These are phyloP conservation scores for Erodium moschatum DNA, from an alignment of 441 rosid genomes.

Conservation along the genomic window DNA sequence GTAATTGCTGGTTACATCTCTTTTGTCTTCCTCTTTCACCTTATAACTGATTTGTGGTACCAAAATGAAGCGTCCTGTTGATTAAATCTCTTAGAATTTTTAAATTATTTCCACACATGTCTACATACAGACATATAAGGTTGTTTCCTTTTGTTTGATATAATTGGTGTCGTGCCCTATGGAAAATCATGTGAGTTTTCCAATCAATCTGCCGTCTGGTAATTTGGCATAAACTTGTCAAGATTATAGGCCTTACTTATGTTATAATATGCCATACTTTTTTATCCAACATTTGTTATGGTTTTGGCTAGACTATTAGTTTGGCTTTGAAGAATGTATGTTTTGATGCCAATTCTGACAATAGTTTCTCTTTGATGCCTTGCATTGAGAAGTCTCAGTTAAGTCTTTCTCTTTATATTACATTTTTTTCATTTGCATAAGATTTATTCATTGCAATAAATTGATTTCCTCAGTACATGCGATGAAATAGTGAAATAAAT, in stretches of 20 bases:
- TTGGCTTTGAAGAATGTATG: too few species aligned
- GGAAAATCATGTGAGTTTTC: not conserved
- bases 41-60: not conserved
- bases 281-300: not conserved
- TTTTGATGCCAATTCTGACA: too few species aligned
- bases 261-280: not conserved
- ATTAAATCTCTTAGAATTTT: not conserved
- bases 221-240: not conserved
- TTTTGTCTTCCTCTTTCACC: too few species aligned
- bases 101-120: not conserved
- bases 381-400: too few species aligned
- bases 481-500: too few species aligned
- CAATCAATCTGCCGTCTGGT: not conserved
- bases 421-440: too few species aligned
- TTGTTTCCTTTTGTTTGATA: not conserved
- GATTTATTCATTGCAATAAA: too few species aligned
- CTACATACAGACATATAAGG: not conserved
- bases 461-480: too few species aligned
- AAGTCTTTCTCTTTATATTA: too few species aligned
- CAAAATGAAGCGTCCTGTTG: not conserved
- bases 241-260: not conserved
- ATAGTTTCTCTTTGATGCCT: too few species aligned
- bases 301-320: not conserved
- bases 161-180: not conserved
- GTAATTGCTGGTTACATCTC: too few species aligned